Conservation (phyloP, 1,284 basidiomycete species). For the Pseudozyma sp. region DNA sequence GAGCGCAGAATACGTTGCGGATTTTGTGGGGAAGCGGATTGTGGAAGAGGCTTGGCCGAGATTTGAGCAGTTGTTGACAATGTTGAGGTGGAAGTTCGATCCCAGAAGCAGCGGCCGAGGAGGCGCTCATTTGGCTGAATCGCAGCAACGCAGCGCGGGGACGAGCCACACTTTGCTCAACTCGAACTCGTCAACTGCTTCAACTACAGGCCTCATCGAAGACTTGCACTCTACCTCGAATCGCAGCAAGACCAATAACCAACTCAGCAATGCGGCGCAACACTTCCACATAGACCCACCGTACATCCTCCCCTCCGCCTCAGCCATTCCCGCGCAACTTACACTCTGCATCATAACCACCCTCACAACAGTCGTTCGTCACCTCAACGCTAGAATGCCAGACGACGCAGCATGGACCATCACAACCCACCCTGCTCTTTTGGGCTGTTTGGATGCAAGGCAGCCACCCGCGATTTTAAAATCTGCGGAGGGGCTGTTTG, state of each 20-base stretch:
- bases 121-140: not conserved
- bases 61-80: conserved; percentile 35
- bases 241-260: not conserved
- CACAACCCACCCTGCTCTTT: conserved; percentile 17
- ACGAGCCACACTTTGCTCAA: not conserved
- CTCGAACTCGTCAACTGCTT: not conserved
- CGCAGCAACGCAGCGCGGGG: not conserved
- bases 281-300: conserved; percentile 12
- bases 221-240: not conserved
- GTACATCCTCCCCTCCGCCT: conserved; percentile 28
- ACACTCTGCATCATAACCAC: conserved; percentile 29
- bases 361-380: conserved; percentile 17
- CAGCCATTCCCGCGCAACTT: conserved; percentile 24
- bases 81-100: conserved; percentile 35
- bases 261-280: not conserved
- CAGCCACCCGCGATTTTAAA: conserved; percentile 22
- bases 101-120: conserved; percentile 4
- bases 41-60: conserved; percentile 63
- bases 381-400: conserved; percentile 18
- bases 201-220: conserved; percentile 7
- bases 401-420: conserved; percentile 41
- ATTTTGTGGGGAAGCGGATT: conserved; percentile 54
- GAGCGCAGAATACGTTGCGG: conserved; percentile 36
- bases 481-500: conserved; percentile 20
- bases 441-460: conserved; percentile 22